Evolutionary conservation across 164 flowering plant species (phyloP), one percentile per base, ranked within the genome.

Genomic region (Tinospora cordifolia): DNA sequence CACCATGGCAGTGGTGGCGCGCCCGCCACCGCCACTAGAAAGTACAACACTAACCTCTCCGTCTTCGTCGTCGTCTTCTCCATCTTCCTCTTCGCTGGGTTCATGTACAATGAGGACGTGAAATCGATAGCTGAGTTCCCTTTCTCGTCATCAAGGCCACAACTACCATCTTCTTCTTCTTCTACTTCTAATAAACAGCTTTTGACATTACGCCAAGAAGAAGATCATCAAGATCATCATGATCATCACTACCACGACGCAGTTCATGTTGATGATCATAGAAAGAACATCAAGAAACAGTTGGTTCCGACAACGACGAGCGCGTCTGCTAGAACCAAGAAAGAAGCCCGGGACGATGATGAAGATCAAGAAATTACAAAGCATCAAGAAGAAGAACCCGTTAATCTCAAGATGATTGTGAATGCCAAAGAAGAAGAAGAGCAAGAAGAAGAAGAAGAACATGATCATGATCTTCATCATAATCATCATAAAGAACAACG

Each of bases 101-200:
- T 95, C 87, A 90, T 95, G 85, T 92, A 92, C 88, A 95, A 89
- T 34, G 98, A 92, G 69, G 98, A 95, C 75, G 87, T 90, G 40
- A 92, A 89, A 69, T 90, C 98, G 67, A 83, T 91, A 0, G 97
- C 99, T 0, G 96, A 92, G 67, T 91, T 90, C 63, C 96, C 98
- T 6, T 92, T 92, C 66, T 87, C 93, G 74, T 40, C 86, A 79
- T 40, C 86, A 79, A 72, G 86, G 81, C 67, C 60, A 2, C 24
- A 21, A 54, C 24, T 21, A 30, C 36, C 36, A 30, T 30, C 36
- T 30, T 30, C 36, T 30, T 30, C 36, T 30, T 30, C 36, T 30
- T 30, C 36, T 30, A 1, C 36, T 30, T 30, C 36, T 30, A 30
- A 30, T 30, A 30, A 30, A 30, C 36, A 30, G 36, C 36, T 30